Evolutionary conservation across 2,329 filamentous ascomycete genomes (phyloP).

Genomic region (Apiospora arundinis): DNA sequence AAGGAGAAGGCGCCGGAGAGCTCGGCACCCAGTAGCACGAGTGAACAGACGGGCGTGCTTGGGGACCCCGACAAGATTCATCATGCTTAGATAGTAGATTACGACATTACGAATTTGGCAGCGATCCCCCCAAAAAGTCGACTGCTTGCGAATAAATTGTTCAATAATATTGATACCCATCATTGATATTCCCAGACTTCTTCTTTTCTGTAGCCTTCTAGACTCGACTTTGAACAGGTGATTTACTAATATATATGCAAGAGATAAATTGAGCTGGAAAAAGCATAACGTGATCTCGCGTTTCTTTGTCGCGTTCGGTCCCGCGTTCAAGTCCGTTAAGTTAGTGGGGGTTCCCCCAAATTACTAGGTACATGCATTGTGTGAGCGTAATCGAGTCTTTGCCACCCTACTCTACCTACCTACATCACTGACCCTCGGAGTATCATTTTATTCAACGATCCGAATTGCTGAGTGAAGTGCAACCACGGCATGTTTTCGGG

Average conservation of each 20-base stretch:
- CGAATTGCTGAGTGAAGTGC: background rate
- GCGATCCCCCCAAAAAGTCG: background rate
- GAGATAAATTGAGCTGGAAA: background rate
- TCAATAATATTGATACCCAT: background rate
- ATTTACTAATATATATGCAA: too few relatives aligned
- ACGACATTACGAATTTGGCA: background rate
- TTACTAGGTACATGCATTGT: background rate
- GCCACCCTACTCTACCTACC: background rate
- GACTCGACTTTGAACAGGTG: background rate
- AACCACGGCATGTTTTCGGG: background rate
- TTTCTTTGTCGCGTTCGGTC: slow-evolving; percentile 8
- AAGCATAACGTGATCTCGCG: slow-evolving; percentile 6
- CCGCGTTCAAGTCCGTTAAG: background rate
- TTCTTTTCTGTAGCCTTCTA: too few relatives aligned
- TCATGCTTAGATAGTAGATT: background rate
- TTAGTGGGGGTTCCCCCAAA: background rate
- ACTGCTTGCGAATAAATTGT: background rate
- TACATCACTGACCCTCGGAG: background rate
- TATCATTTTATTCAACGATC: too few relatives aligned
- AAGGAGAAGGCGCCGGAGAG: slow-evolving; percentile 32
- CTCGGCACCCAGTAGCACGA: slow-evolving; percentile 5
- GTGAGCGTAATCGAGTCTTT: slow-evolving; percentile 12
- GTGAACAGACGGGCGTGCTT: background rate
- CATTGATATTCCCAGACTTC: background rate
- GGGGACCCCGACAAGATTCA: background rate